phyloP scores from a whole-genome alignment of 2,329 filamentous ascomycete species.

The Arachnomyces sp. region DNA sequence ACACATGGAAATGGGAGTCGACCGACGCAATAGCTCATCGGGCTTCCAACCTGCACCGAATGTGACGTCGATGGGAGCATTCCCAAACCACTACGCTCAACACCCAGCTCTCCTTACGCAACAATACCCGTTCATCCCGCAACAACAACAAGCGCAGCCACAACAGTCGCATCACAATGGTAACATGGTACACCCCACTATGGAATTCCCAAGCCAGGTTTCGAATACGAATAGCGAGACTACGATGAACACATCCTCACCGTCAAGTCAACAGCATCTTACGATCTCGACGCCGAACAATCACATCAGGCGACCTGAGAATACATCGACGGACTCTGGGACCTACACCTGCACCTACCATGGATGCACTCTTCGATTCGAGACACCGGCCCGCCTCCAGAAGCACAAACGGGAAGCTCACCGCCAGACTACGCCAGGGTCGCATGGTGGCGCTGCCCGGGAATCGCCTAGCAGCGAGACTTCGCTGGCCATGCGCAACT shows the following conservation, averaged over 20 bases:
- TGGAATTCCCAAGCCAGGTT: constrained; percentile 53
- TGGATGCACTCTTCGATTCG: constrained; percentile 80
- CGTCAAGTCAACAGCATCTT: constrained; percentile 16
- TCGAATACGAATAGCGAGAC: constrained; percentile 45
- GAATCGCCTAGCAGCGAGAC: constrained; percentile 38
- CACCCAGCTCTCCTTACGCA: constrained; percentile 40
- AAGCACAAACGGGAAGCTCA: constrained; percentile 95
- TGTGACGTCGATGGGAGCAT: constrained; percentile 36
- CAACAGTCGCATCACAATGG: constrained; percentile 22
- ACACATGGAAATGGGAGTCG: constrained; percentile 30
- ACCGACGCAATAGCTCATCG: constrained; percentile 30
- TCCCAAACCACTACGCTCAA: constrained; percentile 33
- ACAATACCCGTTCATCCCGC: constrained; percentile 36
- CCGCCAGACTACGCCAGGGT: constrained; percentile 58
- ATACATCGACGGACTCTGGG: constrained; percentile 66
- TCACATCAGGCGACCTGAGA: constrained; percentile 48
- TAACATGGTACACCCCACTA: constrained; percentile 37
- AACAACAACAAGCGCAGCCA: constrained; percentile 16
- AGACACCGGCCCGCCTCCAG: constrained; percentile 76
- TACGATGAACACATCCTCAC: constrained; percentile 9
- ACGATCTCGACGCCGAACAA: constrained; percentile 30
- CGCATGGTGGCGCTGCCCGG: constrained; percentile 32
- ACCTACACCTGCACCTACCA: constrained; percentile 97
- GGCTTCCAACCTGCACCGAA: constrained; percentile 28
- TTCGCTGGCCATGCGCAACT: constrained; percentile 59